Evolutionary conservation across 78 protist genomes (phyloP).

Genomic region (Dictyostelium firmibasis): DNA sequence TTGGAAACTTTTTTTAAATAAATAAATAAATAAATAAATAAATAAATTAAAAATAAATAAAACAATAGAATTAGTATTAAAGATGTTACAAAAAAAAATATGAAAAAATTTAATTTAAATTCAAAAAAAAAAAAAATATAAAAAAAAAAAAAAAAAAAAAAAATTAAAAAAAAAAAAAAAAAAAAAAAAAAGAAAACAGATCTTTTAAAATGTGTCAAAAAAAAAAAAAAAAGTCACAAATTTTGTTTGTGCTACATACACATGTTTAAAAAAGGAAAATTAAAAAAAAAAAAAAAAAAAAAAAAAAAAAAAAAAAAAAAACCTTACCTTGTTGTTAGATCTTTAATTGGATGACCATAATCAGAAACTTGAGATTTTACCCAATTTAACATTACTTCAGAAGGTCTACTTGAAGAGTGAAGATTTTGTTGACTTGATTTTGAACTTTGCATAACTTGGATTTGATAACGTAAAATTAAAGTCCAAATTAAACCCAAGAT

Average conservation of each 20-base stretch:
- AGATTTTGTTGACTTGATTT: not conserved
- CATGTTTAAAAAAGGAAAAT: not conserved
- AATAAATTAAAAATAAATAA: not conserved
- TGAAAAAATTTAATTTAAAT: not conserved
- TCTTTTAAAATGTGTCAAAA: not conserved
- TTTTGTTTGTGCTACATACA: too few species aligned
- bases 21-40: not conserved
- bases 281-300: not conserved
- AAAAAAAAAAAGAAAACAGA: too few species aligned
- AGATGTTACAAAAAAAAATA: not conserved
- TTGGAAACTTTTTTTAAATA: conserved; percentile 2
- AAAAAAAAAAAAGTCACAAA: too few species aligned
- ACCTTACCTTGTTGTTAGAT: conserved; percentile 33
- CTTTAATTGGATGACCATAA: not conserved
- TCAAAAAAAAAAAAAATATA: not conserved
- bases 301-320: not conserved
- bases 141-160: not conserved
- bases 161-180: not conserved
- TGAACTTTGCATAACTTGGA: conserved; percentile 3
- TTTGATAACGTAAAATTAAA: conserved; percentile 73
- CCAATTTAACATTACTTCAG: conserved; percentile 17
- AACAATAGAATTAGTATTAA: too few species aligned
- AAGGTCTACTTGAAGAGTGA: not conserved
- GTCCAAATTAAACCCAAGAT: conserved; percentile 85
- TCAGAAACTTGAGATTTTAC: not conserved